Evolutionary conservation across 345 rosid species (phyloP), one percentile per base, ranked within the genome.

Genomic region (Eucalyptus regnans): DNA sequence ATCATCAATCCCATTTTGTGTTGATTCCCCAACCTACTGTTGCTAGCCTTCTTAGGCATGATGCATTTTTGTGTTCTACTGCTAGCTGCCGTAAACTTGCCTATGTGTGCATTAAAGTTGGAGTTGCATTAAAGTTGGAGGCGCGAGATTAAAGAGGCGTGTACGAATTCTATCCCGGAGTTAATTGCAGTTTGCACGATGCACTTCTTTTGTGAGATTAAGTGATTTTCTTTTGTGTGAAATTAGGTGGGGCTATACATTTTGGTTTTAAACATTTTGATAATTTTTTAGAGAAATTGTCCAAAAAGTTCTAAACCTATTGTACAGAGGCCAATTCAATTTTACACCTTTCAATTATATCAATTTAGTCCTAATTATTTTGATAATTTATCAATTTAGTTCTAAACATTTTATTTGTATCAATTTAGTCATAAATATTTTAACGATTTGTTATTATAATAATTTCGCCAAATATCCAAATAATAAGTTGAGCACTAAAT

Each of bases 301-400:
- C 13, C 0, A 56, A 1, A 56, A 56, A 56, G 3, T 23, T 25
- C 6, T 33, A 33, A 33, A 33, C 37, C 37, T 33, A 33, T 33
- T 33, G 37, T 33, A 33, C 37, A 33, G 2, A 33, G 37, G 37
- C 37, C 37, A 33, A 33, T 3, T 33, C 37, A 33, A 33, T 33
- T 33, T 33, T 33, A 33, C 2, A 33, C 37, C 37, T 33, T 5
- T 43, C 5, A 52, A 52, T 18, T 52, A 23, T 52, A 2, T 18
- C 0, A 4, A 52, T 56, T 23, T 23, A 4, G 12, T 56, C 12
- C 4, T 56, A 23, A 23, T 2, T 1, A 8, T 56, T 9, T 9
- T 56, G 29, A 56, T 1, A 9, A 9, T 22, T 56, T 56, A 4
- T 9, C 56, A 52, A 52, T 52, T 52, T 7, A 18, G 4, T 18